phyloP scores from a whole-genome alignment of 331 rosid species.

The Arachis monticola region DNA sequence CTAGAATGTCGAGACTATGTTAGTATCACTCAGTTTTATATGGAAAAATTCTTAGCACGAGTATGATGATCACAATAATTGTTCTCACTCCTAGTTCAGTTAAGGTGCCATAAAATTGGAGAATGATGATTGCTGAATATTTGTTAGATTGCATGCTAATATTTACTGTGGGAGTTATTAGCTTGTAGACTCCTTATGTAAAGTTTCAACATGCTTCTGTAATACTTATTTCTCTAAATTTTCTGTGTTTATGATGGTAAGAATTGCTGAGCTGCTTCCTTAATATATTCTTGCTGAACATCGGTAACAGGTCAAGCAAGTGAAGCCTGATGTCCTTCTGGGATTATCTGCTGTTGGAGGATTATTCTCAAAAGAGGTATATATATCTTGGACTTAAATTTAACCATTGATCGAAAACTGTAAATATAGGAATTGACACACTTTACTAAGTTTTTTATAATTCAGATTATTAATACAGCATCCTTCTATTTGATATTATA shows the following conservation, averaged over 20 bases:
- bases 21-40: constrained; percentile 17
- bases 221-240: constrained; percentile 1
- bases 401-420: constrained; percentile 1
- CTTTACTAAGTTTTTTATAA: not conserved
- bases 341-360: constrained; percentile 99
- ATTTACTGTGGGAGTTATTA: constrained; percentile 10
- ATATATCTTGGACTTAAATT: constrained; percentile 24
- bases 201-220: not conserved
- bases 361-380: constrained; percentile 93
- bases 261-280: constrained; percentile 3
- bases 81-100: not conserved
- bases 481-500: constrained; percentile 5
- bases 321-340: constrained; percentile 98
- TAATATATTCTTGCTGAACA: constrained; percentile 39
- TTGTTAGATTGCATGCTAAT: constrained; percentile 5
- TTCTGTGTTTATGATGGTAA: not conserved
- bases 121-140: not conserved
- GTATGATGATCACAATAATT: constrained; percentile 14
- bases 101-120: constrained; percentile 8
- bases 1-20: not conserved
- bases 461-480: not conserved
- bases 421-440: too few relatives aligned
- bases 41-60: not conserved
- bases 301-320: constrained; percentile 76
- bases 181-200: not conserved